Conservation (phyloP, 805 yeast genomes). For the Kodamaea sagamina region DNA sequence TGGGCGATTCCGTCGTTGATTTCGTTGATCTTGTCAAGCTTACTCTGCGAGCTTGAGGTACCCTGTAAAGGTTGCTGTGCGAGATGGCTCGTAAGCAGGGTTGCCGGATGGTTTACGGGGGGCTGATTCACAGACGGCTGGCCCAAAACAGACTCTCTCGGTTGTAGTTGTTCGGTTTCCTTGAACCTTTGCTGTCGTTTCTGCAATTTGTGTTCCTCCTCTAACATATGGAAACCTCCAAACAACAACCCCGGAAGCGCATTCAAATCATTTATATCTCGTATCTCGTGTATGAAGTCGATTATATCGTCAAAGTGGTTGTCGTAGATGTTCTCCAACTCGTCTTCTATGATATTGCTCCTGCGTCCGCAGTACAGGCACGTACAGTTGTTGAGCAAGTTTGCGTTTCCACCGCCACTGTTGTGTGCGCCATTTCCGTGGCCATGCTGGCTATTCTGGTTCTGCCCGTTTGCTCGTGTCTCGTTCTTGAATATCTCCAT, state of each 20-base stretch:
- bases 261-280: constrained; percentile 39
- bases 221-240: constrained; percentile 39
- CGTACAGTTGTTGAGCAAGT: constrained; percentile 45
- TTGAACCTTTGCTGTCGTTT: constrained; percentile 23
- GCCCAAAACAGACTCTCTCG: too few species aligned
- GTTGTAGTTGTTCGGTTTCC: constrained; percentile 3
- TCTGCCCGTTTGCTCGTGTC: constrained; percentile 14
- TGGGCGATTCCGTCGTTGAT: constrained; percentile 2
- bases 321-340: constrained; percentile 71
- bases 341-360: constrained; percentile 69
- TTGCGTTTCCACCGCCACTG: constrained; percentile 1
- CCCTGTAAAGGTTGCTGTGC: too few species aligned
- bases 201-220: constrained; percentile 33
- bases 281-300: constrained; percentile 40
- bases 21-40: constrained; percentile 1
- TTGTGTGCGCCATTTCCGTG: constrained; percentile 4
- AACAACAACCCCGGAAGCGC: constrained; percentile 38
- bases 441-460: neutral
- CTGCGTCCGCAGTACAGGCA: constrained; percentile 81
- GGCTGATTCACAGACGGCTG: too few species aligned
- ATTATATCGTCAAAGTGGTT: constrained; percentile 56
- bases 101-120: too few species aligned
- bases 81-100: too few species aligned
- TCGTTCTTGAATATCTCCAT: constrained; percentile 59
- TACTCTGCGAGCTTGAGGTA: neutral